Evolutionary conservation across 192 early-diverging fungal species (phyloP), one percentile per base, ranked within the genome.

Genomic region (Cetraspora pellucida): DNA sequence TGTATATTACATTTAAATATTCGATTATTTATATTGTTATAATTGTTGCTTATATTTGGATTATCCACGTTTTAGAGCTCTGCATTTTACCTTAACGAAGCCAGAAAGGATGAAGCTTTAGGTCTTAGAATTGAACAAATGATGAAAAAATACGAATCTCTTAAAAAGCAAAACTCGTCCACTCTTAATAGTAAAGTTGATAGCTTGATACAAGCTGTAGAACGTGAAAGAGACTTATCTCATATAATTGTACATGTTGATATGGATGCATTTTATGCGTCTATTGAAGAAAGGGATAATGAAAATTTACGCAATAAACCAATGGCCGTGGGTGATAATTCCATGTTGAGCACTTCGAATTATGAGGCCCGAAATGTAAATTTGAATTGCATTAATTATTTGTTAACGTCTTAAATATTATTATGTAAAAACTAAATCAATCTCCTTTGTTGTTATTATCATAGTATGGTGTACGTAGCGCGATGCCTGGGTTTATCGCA

Each of bases 251-350:
- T 88, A 19, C 89, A 89, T 79, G 79, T 92, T 37, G 91, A 92
- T 75, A 92, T 92, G 91, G 89, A 91, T 75, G 90, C 91, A 10
- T 93, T 90, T 59, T 93, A 90, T 77, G 90, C 90, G 0, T 87
- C 90, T 1, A 88, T 93, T 0, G 91, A 92, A 82, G 90, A 90
- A 79, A 83, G 88, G 17, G 91, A 93, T 60, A 63, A 81, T 7
- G 88, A 91, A 0, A 81, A 85, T 19, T 71, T 92, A 21, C 89
- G 89, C 66, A 66, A 63, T 16, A 86, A 84, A 28, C 90, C 90
- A 10, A 89, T 93, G 89, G 88, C 78, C 21, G 90, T 92, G 10
- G 90, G 89, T 49, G 84, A 80, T 19, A 79, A 79, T 25, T 52
- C 57, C 10, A 91, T 92, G 83, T 68, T 93, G 44, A 80, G 76